Conservation (phyloP, 1,139 yeast genomes). For the Saccharomyces hybrid region DNA sequence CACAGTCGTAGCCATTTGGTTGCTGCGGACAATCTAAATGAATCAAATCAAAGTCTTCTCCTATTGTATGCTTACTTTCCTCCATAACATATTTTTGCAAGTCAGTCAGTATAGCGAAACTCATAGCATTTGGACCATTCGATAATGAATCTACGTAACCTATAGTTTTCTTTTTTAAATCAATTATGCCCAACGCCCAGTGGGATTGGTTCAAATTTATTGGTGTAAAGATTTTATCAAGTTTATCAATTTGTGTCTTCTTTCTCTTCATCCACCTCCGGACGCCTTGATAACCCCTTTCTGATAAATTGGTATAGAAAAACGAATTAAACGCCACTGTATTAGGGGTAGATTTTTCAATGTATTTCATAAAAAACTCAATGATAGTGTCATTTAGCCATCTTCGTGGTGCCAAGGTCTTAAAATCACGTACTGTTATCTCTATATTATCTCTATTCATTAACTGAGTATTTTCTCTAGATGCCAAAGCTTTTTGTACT, state of each 20-base stretch:
- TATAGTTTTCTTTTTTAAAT: constrained; percentile 51
- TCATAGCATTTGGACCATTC: constrained; percentile 40
- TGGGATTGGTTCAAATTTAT: constrained; percentile 76
- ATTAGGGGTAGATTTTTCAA: constrained; percentile 33
- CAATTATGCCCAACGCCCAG: constrained; percentile 85
- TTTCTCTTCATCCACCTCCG: constrained; percentile 85
- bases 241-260: constrained; percentile 55
- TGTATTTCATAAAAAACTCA: constrained; percentile 65
- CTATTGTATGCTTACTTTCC: constrained; percentile 40
- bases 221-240: constrained; percentile 70
- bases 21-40: constrained; percentile 68
- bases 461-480: constrained; percentile 31
- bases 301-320: constrained; percentile 64
- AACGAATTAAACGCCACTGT: constrained; percentile 80
- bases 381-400: constrained; percentile 93
- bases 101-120: constrained; percentile 46
- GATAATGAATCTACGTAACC: constrained; percentile 71
- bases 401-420: constrained; percentile 56
- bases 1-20: constrained; percentile 88
- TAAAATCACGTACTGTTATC: constrained; percentile 56
- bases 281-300: constrained; percentile 74
- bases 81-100: constrained; percentile 54
- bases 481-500: constrained; percentile 37
- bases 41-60: constrained; percentile 33
- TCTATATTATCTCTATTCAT: constrained; percentile 47